Percentiles rank a stretch among this genome's conserved stretches.
phyloP scores from a whole-genome alignment of 768 basidiomycete genomes.

The Podaxis carcinomalis region DNA sequence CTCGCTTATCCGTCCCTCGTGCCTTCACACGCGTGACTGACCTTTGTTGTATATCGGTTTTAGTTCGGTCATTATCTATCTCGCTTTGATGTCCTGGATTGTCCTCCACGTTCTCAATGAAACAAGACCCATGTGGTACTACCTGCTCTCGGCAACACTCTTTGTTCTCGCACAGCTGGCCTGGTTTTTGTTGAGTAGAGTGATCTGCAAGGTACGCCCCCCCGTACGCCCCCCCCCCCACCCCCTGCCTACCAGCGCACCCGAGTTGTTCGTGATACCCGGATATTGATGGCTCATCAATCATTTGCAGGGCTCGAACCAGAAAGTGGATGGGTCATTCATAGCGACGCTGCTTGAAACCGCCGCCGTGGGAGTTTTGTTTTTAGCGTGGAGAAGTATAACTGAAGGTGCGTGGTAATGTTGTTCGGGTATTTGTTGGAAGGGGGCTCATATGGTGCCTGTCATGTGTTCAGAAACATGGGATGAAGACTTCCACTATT shows the following conservation, averaged over 20 bases:
- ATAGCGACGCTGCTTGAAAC: conserved; percentile 84
- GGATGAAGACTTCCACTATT: conserved; percentile 27
- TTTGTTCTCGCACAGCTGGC: conserved; percentile 81
- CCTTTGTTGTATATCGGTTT: neutral
- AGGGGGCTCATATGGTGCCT: neutral
- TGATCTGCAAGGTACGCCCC: conserved; percentile 60
- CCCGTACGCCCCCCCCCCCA: no score
- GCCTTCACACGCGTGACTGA: neutral
- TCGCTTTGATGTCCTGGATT: conserved; percentile 76
- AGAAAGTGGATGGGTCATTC: conserved; percentile 83
- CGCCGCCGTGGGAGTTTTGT: conserved; percentile 61
- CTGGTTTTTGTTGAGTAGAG: conserved; percentile 75
- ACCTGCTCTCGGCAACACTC: conserved; percentile 64
- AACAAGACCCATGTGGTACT: conserved; percentile 74
- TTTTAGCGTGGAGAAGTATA: conserved; percentile 81
- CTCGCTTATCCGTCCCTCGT: neutral
- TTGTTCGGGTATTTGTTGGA: neutral
- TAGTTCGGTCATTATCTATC: conserved; percentile 54
- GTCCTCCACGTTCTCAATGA: conserved; percentile 76
- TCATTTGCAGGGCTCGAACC: conserved; percentile 45
- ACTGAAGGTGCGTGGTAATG: conserved; percentile 65
- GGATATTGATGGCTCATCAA: neutral
- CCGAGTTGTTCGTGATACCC: neutral
- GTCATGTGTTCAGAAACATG: conserved; percentile 22
- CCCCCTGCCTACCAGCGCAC: neutral